Conservation (phyloP, 768 basidiomycete genomes). For the Termitomyces heimii region DNA sequence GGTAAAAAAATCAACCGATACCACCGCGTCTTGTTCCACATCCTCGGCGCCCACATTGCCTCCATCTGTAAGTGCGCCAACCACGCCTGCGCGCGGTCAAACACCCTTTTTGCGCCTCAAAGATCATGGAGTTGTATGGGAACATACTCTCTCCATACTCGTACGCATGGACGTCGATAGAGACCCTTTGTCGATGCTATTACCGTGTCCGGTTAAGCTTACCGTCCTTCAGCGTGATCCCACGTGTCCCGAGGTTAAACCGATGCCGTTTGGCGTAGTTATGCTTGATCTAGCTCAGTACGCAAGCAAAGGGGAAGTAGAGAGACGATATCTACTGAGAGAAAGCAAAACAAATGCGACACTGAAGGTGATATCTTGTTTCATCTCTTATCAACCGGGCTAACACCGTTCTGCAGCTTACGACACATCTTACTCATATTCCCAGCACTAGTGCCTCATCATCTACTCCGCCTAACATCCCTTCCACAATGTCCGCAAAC, state of each 20-base stretch:
- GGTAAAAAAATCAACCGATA: slow-evolving; percentile 5
- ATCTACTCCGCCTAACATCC: not conserved
- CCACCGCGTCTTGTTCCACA: slow-evolving; percentile 3
- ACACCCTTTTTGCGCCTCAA: slow-evolving; percentile 55
- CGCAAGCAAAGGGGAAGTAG: slow-evolving; percentile 51
- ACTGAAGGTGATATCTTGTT: slow-evolving; percentile 44
- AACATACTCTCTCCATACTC: slow-evolving; percentile 46
- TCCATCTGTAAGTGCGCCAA: slow-evolving; percentile 3
- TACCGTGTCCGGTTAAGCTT: slow-evolving; percentile 60
- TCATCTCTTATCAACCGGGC: not conserved
- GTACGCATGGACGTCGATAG: slow-evolving; percentile 58
- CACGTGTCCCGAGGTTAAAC: slow-evolving; percentile 34
- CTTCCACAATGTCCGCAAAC: not conserved
- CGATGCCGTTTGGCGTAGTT: slow-evolving; percentile 53
- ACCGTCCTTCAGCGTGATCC: slow-evolving; percentile 58
- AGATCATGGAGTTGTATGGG: slow-evolving; percentile 64
- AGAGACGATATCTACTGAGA: slow-evolving; percentile 59
- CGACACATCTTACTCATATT: slow-evolving; percentile 41
- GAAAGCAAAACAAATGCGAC: slow-evolving; percentile 79
- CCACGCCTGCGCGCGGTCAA: slow-evolving; percentile 46
- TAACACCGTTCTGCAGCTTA: slow-evolving; percentile 33
- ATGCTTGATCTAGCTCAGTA: slow-evolving; percentile 75
- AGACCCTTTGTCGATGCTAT: slow-evolving; percentile 37
- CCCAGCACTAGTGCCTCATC: slow-evolving; percentile 11
- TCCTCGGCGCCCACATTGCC: slow-evolving; percentile 8